Conservation (phyloP, 768 basidiomycete genomes). For the Leccinum aurantiacum region DNA sequence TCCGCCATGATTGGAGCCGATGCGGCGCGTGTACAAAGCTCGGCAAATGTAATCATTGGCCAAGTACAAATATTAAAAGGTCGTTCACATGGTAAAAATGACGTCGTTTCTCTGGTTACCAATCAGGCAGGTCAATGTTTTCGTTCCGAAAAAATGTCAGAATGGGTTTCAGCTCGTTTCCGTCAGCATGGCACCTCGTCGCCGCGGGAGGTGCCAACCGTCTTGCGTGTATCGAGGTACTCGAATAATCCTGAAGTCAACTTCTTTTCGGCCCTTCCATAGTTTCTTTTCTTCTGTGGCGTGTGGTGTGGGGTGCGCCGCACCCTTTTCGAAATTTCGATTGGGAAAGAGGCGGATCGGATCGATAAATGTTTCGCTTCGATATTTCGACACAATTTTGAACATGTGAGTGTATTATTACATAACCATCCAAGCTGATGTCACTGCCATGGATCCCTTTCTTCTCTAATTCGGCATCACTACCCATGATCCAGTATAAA, state of each 20-base stretch:
- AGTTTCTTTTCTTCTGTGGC: slow-evolving; percentile 19
- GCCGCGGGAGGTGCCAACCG: slow-evolving; percentile 7
- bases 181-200: background rate
- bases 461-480: slow-evolving; percentile 28
- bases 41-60: background rate
- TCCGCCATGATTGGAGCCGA: background rate
- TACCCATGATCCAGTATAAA: slow-evolving; percentile 32
- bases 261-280: background rate
- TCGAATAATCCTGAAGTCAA: background rate
- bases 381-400: slow-evolving; percentile 14
- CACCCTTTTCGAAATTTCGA: background rate
- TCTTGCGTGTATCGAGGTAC: background rate
- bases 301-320: slow-evolving; percentile 12
- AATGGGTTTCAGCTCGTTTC: slow-evolving; percentile 17
- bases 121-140: background rate
- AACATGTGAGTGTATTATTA: slow-evolving; percentile 16
- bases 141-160: background rate
- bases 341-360: slow-evolving; percentile 14
- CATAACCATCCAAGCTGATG: slow-evolving; percentile 31
- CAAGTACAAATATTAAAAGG: slow-evolving; percentile 6
- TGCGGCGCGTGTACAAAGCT: background rate
- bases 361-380: slow-evolving; percentile 18
- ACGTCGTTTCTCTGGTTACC: slow-evolving; percentile 30
- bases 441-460: slow-evolving; percentile 33
- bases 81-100: slow-evolving; percentile 17